Conservation (phyloP, 2,329 filamentous ascomycete species). For the Neopestalotiopsis sp. region DNA sequence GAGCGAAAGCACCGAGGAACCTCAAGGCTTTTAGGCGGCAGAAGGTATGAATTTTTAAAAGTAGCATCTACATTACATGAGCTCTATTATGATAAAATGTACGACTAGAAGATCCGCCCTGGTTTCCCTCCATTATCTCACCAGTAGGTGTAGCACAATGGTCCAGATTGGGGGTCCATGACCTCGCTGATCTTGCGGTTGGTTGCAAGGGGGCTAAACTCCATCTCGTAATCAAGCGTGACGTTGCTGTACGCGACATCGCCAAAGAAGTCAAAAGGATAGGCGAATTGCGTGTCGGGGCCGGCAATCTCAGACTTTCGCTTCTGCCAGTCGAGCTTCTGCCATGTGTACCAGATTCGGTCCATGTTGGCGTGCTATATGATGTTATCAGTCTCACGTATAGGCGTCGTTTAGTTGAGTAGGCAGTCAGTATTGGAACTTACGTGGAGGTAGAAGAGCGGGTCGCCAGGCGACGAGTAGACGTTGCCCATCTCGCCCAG, state of each 20-base stretch:
- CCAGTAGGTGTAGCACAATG: slow-evolving; percentile 25
- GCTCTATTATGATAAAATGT: neutral
- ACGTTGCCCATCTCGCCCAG: slow-evolving; percentile 13
- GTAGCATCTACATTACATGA: neutral
- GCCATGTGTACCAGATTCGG: slow-evolving; percentile 36
- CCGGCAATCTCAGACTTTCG: slow-evolving; percentile 36
- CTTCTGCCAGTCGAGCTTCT: slow-evolving; percentile 33
- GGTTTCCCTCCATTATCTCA: neutral
- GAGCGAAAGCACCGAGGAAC: too few relatives aligned
- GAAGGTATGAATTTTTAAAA: neutral
- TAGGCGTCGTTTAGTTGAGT: neutral
- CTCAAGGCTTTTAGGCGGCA: too few relatives aligned
- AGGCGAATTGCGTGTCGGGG: slow-evolving; percentile 38
- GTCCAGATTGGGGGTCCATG: slow-evolving; percentile 21
- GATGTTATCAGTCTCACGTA: neutral
- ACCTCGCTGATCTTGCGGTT: slow-evolving; percentile 21
- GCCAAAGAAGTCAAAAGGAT: slow-evolving; percentile 38
- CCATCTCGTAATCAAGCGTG: slow-evolving; percentile 32
- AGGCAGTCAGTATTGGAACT: neutral
- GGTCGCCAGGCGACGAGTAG: slow-evolving; percentile 29
- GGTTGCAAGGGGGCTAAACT: slow-evolving; percentile 19
- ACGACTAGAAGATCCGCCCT: neutral
- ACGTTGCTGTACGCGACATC: slow-evolving; percentile 37
- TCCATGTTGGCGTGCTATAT: slow-evolving; percentile 34
- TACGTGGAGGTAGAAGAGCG: slow-evolving; percentile 37